phyloP scores from a whole-genome alignment of 1,139 yeast genomes.

The Candida sojae region DNA sequence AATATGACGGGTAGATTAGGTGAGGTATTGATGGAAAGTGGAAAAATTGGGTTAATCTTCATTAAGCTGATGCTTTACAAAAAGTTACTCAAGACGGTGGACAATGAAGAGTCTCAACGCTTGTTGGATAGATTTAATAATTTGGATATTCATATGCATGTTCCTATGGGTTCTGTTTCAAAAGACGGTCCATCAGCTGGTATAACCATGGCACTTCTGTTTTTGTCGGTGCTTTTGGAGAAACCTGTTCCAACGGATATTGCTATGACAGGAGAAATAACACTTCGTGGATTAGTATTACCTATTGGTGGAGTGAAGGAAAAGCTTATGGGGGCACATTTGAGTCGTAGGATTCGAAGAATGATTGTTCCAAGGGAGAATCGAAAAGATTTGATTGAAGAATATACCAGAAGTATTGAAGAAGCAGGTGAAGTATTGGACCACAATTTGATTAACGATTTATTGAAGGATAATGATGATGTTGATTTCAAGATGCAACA shows the following conservation, averaged over 20 bases:
- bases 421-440: conserved; percentile 22
- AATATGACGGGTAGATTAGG: conserved; percentile 84
- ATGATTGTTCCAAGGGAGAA: conserved; percentile 73
- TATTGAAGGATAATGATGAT: conserved; percentile 39
- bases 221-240: conserved; percentile 69
- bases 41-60: conserved; percentile 75
- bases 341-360: conserved; percentile 54
- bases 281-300: conserved; percentile 79
- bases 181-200: conserved; percentile 97
- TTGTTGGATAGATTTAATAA: conserved; percentile 48
- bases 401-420: conserved; percentile 41
- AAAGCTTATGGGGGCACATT: conserved; percentile 81
- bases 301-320: conserved; percentile 92
- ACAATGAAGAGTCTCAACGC: conserved; percentile 17
- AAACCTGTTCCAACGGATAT: conserved; percentile 66
- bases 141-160: conserved; percentile 77
- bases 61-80: conserved; percentile 60
- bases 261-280: conserved; percentile 95
- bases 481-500: conserved; percentile 32
- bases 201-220: conserved; percentile 80
- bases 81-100: conserved; percentile 26
- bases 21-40: conserved; percentile 79
- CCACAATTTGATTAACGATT: conserved; percentile 29
- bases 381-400: conserved; percentile 69
- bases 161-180: conserved; percentile 84